Evolutionary conservation across 2,329 filamentous ascomycete species (phyloP), one percentile per base, ranked within the genome.

Genomic region (Mycosphaerella sp.): DNA sequence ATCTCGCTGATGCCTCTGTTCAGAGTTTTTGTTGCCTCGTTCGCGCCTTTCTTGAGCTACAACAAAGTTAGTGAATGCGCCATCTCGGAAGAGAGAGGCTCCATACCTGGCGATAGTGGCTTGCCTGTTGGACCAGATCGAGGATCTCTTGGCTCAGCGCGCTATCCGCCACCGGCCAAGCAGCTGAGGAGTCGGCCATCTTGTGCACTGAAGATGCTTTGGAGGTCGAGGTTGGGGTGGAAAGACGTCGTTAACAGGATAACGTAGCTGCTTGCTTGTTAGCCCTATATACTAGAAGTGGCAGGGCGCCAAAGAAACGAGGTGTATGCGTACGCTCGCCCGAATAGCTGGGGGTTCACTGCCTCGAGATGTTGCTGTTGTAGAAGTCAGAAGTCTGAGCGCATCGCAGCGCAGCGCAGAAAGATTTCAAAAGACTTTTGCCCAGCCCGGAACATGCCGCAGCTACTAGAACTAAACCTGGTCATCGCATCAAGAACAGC

Each of bases 1-100:
- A 97, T 77, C 75, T 97, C 91, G 62, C 83, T 83, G 57, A 91
- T 89, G 74, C 91, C 90, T 62, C 91, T 85, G 77, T 93, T 94
- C 44, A 95, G 79, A 1, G 88, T 86, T 79, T 95, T 95, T 68
- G 88, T 95, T 34, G 82, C 76, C 50, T 88, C 86, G 79, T 90
- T 91, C 68, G 87, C 87, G 56, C 88, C 87, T 78, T 93, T 94
- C 79, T 93, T 93, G 60, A 90, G 73, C 78, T 93, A n/a, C 7
- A 16, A 39, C 5, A 3, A 16, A 6, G 14, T 39, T 16, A 17
- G n/a, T n/a, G 13, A 39, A 14, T n/a, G 36, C 9, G 6, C 9
- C 8, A 17, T 17, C 9, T 16, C 9, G n/a, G 3, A 39, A 3
- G 14, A 16, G n/a, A 16, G n/a, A 16, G 36, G 13, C n/a, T 16